Conservation (phyloP, 441 rosid genomes). For the Pelargonium cotyledonis region DNA sequence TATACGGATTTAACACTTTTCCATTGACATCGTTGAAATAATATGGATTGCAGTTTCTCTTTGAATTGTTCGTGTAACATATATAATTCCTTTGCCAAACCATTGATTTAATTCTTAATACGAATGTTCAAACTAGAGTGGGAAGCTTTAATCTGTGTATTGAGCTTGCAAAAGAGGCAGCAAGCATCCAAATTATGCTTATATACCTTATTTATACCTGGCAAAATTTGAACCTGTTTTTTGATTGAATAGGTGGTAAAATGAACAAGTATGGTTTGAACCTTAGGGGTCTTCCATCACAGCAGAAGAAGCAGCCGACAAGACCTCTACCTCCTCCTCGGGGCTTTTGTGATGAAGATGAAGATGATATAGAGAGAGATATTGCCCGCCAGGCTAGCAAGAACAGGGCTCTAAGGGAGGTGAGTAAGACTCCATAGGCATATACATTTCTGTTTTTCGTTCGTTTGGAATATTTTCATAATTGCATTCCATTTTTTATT, state of each 20-base stretch:
- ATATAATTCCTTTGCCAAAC: background rate
- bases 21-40: too few species aligned
- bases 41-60: background rate
- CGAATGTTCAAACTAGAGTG: background rate
- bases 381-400: slow-evolving; percentile 68
- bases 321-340: slow-evolving; percentile 37
- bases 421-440: slow-evolving; percentile 17
- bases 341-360: slow-evolving; percentile 51
- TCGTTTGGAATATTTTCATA: background rate
- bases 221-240: background rate
- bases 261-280: slow-evolving; percentile 87
- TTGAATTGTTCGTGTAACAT: too few species aligned
- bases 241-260: background rate
- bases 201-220: background rate
- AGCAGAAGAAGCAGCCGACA: slow-evolving; percentile 42
- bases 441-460: background rate
- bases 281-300: slow-evolving; percentile 57
- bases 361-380: slow-evolving; percentile 65
- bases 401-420: slow-evolving; percentile 70
- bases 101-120: background rate
- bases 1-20: too few species aligned
- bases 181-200: background rate
- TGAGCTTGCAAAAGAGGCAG: background rate
- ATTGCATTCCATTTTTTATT: background rate
- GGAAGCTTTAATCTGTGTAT: background rate